Evolutionary conservation across 805 yeast species (phyloP), one percentile per base, ranked within the genome.

Genomic region (Lipomyces japonicus): DNA sequence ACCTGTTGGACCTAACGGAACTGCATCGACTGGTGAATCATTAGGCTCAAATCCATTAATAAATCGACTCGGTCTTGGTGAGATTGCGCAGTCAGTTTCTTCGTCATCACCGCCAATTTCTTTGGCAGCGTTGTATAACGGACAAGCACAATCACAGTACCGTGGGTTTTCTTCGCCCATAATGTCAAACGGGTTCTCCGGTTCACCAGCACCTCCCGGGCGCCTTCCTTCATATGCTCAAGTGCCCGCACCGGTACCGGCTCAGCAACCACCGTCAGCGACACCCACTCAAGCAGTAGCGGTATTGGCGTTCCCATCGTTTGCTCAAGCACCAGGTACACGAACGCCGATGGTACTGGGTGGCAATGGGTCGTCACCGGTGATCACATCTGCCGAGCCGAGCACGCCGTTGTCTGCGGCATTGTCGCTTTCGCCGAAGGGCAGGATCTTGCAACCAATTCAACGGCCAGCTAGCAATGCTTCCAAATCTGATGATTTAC

Each of bases 381-480:
- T n/a, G 28, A n/a, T n/a, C n/a, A 7, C 25, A 22, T 5, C n/a
- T 9, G 19, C 18, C 10, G 28, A 19, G 25, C 10, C 25, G 35
- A 6, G 12, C 9, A 9, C 25, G 35, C 6, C 5, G 30, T 14
- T 23, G 39, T 40, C 41, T 18, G 21, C 31, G 51, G 36, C 12
- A 21, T n/a, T 22, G 26, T 30, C 25, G 19, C 16, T 40, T n/a
- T 6, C 37, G 37, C 16, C 37, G 7, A 34, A 12, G 9, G 37
- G 37, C 7, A 34, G 37, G 21, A 18, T 14, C 24, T 14, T 35
- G 31, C 30, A 19, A 24, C 48, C 48, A 19, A 51, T 51, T 25
- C 57, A 46, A 24, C 46, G 56, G 21, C 58, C 58, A 19, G 41
- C 48, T 5, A 42, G 53, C 22, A 42, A 35, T 28, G 30, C 51